Base-by-base conservation (phyloP, 257 asterid species). In the Ocimum tenuiflorum region DNA sequence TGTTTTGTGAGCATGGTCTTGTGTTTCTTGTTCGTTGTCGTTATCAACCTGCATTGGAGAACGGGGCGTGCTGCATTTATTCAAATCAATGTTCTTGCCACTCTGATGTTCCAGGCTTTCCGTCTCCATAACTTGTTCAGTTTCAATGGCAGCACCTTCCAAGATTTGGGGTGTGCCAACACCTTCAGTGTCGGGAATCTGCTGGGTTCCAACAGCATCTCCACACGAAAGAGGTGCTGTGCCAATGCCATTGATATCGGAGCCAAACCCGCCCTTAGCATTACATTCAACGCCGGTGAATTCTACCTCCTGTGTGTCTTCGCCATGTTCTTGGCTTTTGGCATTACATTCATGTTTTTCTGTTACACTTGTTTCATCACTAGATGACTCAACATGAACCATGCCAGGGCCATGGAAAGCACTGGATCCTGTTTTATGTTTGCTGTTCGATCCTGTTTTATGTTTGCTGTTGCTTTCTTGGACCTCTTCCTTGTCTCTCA, bases 261-360 rank as follows among this genome's bases (percentile, higher is more conserved):
- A 92, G 73, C 97, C 98, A 76, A 92, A 87, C 14, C 72, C 95
- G 19, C 81, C 95, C 72, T 79, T 81, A 33, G 61, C 72, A 49
- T 71, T 68, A 45, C 20, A 76, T 69, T 77, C 85, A 11, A 69
- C 63, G 24, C 94, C 69, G 0, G 68, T 70, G 74, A 79, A 80
- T 63, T 87, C 96, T 22, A 92, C 90, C 73, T 92, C 97, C 71
- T 92, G 96, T 12, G 99, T 89, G 77, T 86, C 95, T 52, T 77
- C 77, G 7, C 67, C 81, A 8, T 81, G 73, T 50, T 76, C 89
- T 50, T 71, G 90, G 78, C 53, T 79, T 81, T 76, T 85, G 72
- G 82, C 62, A 19, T 68, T 76, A 79, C 97, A 87, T 50, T 87
- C 91, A 49, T 91, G 91, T 82, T 82, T 85, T 78, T 89, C 91